Evolutionary conservation across 768 basidiomycete species (phyloP).

Genomic region (Kwoniella dejecticola): DNA sequence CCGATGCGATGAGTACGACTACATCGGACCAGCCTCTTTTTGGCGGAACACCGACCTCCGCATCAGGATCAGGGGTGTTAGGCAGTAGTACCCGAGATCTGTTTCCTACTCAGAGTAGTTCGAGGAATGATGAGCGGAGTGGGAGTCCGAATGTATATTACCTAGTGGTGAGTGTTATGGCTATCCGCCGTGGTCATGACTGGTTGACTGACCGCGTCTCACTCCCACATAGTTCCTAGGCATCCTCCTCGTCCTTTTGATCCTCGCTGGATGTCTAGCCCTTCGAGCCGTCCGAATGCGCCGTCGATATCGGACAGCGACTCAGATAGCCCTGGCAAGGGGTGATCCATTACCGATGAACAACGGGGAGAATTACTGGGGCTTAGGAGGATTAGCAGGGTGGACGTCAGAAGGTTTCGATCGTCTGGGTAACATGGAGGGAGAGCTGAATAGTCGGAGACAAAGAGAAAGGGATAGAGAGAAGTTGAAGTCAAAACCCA

Average conservation of each 20-base stretch:
- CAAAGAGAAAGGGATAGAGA: conserved; percentile 13
- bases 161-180: conserved; percentile 40
- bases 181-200: too few species aligned
- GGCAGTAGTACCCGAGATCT: conserved; percentile 9
- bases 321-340: conserved; percentile 42
- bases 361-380: conserved; percentile 37
- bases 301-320: conserved; percentile 42
- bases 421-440: conserved; percentile 14
- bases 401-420: conserved; percentile 29
- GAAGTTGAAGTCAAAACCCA: conserved; percentile 27
- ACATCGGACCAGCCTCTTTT: conserved; percentile 8
- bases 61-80: background rate
- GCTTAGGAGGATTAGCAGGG: conserved; percentile 30
- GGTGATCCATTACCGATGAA: conserved; percentile 34
- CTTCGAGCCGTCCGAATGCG: conserved; percentile 36
- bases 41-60: conserved; percentile 5
- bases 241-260: conserved; percentile 40
- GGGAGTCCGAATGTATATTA: conserved; percentile 43
- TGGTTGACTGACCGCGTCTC: too few species aligned
- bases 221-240: conserved; percentile 43
- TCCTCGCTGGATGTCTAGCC: conserved; percentile 37
- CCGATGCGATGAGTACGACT: conserved; percentile 12
- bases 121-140: background rate
- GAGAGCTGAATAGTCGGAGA: conserved; percentile 10
- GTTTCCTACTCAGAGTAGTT: conserved; percentile 34